phyloP scores from a whole-genome alignment of 495 filamentous ascomycete species.

The Daldinia concentrica region DNA sequence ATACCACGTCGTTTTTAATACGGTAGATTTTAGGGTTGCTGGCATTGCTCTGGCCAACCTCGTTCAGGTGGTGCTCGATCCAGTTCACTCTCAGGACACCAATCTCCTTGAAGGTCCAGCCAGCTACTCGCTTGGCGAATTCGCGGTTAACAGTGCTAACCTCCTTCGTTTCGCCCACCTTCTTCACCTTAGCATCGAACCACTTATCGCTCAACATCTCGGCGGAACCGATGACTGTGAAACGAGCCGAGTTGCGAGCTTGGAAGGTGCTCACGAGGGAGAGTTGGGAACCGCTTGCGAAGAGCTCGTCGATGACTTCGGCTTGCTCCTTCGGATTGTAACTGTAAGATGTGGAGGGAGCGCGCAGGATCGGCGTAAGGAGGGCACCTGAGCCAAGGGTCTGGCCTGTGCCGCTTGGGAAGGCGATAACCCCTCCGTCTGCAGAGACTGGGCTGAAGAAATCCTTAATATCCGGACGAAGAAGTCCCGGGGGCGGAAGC shows the following conservation, averaged over 20 bases:
- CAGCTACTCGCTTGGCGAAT: conserved; percentile 83
- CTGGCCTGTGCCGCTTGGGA: conserved; percentile 82
- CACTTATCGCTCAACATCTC: conserved; percentile 90
- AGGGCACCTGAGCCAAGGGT: conserved; percentile 79
- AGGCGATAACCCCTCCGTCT: conserved; percentile 67
- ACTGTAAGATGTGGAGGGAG: conserved; percentile 83
- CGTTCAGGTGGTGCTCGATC: conserved; percentile 80
- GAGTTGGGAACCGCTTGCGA: conserved; percentile 83
- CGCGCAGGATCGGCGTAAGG: conserved; percentile 81
- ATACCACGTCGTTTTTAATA: conserved; percentile 95
- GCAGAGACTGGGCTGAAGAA: conserved; percentile 75
- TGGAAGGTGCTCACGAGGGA: conserved; percentile 84
- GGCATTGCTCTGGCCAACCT: conserved; percentile 59
- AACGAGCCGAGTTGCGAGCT: conserved; percentile 89
- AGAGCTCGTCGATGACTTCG: conserved; percentile 75
- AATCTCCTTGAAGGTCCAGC: conserved; percentile 93
- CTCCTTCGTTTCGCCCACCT: conserved; percentile 62
- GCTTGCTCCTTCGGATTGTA: conserved; percentile 93
- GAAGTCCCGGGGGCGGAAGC: conserved; percentile 67
- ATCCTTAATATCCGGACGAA: conserved; percentile 76
- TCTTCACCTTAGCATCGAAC: conserved; percentile 84
- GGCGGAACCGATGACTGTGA: conserved; percentile 84
- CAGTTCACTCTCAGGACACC: conserved; percentile 88
- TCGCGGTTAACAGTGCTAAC: conserved; percentile 78
- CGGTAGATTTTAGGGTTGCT: conserved; percentile 91